phyloP scores from a whole-genome alignment of 495 filamentous ascomycete genomes.

The Penicillium malachiteum region DNA sequence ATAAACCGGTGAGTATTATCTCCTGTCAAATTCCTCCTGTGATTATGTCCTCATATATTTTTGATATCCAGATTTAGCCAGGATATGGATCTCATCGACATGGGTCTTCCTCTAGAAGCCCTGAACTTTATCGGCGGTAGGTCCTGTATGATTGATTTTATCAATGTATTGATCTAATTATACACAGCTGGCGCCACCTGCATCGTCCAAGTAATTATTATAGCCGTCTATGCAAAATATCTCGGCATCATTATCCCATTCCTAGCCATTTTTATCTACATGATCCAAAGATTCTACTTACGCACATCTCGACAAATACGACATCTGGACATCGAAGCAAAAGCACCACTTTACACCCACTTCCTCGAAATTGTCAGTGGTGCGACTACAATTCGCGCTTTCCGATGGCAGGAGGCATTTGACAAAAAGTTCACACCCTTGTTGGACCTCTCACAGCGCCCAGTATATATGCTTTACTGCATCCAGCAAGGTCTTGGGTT shows the following conservation, averaged over 20 bases:
- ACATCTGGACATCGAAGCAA: conserved; percentile 56
- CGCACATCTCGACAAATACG: conserved; percentile 60
- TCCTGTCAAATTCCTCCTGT: background rate
- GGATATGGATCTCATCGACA: conserved; percentile 47
- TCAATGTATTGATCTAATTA: conserved; percentile 7
- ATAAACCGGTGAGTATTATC: background rate
- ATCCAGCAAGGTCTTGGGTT: conserved; percentile 48
- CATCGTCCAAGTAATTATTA: conserved; percentile 17
- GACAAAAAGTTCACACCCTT: conserved; percentile 36
- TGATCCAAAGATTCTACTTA: conserved; percentile 55
- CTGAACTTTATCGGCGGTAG: conserved; percentile 21
- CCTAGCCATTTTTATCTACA: conserved; percentile 33
- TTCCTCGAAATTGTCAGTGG: conserved; percentile 66
- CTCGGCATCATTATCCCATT: conserved; percentile 17
- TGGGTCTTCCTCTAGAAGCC: conserved; percentile 22
- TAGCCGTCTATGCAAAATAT: conserved; percentile 26
- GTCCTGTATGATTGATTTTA: background rate
- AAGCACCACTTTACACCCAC: conserved; percentile 64
- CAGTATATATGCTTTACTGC: conserved; percentile 58
- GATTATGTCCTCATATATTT: background rate
- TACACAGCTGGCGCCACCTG: background rate
- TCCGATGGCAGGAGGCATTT: conserved; percentile 46
- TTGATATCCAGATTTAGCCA: conserved; percentile 20
- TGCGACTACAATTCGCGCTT: conserved; percentile 66
- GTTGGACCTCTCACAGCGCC: conserved; percentile 57